Evolutionary conservation across 2,329 filamentous ascomycete species (phyloP).

Genomic region (Penicillium digitatum): DNA sequence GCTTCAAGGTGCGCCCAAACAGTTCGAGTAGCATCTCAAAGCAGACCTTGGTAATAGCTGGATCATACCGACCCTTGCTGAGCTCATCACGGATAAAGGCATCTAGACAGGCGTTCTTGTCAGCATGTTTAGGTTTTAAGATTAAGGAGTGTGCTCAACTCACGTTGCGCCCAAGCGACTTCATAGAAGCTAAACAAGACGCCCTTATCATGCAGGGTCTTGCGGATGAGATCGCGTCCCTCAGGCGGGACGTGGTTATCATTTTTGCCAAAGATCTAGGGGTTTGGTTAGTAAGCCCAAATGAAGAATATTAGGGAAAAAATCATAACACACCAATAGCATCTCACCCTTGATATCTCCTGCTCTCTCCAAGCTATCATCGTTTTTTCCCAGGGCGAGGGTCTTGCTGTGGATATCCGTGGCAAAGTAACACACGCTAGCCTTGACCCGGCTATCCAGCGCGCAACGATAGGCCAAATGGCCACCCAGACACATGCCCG

Average conservation of each 20-base stretch:
- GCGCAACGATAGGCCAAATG: slow-evolving; percentile 73
- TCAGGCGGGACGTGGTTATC: slow-evolving; percentile 84
- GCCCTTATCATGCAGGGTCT: slow-evolving; percentile 72
- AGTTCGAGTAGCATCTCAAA: slow-evolving; percentile 87
- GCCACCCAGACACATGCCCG: slow-evolving; percentile 90
- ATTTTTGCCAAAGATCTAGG: slow-evolving; percentile 76
- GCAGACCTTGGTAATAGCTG: slow-evolving; percentile 78
- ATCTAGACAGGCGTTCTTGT: slow-evolving; percentile 45
- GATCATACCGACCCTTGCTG: slow-evolving; percentile 90
- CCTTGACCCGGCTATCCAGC: slow-evolving; percentile 71
- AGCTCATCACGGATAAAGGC: slow-evolving; percentile 92
- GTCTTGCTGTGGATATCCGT: slow-evolving; percentile 82
- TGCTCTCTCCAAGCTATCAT: slow-evolving; percentile 60
- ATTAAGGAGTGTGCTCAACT: slow-evolving; percentile 28
- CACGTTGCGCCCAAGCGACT: slow-evolving; percentile 83
- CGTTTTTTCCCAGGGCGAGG: slow-evolving; percentile 64
- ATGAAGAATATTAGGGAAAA: neutral
- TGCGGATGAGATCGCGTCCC: slow-evolving; percentile 77
- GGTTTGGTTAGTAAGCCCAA: neutral
- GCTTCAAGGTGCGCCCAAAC: slow-evolving; percentile 72
- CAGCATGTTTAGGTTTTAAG: neutral
- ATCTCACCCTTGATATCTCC: slow-evolving; percentile 71
- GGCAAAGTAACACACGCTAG: slow-evolving; percentile 83
- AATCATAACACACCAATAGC: slow-evolving; percentile 55
- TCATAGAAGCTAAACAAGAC: slow-evolving; percentile 79